phyloP scores from a whole-genome alignment of 179 eudicot species.

The Silene vulgaris region DNA sequence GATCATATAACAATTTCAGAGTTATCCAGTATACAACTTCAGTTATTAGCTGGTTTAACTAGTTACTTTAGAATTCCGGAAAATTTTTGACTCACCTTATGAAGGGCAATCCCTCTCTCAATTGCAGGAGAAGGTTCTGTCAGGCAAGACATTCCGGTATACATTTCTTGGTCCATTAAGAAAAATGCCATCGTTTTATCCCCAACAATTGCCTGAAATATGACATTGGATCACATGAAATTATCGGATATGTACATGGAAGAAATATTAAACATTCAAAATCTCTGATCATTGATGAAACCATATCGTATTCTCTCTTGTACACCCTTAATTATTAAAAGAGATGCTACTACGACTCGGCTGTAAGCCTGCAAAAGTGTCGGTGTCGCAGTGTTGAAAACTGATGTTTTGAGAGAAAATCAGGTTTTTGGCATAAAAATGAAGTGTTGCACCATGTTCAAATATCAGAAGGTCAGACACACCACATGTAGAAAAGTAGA shows the following conservation, averaged over 20 bases:
- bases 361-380: too few relatives aligned
- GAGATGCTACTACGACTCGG: neutral
- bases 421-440: neutral
- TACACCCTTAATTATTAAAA: neutral
- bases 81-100: constrained; percentile 49
- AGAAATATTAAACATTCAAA: neutral
- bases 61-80: neutral
- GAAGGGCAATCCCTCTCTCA: constrained; percentile 94
- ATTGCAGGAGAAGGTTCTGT: constrained; percentile 61
- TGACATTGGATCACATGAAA: constrained; percentile 2
- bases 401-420: too few relatives aligned
- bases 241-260: neutral
- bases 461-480: neutral
- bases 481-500: neutral
- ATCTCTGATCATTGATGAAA: neutral
- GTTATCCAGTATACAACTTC: neutral
- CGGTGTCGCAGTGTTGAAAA: too few relatives aligned
- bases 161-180: constrained; percentile 96
- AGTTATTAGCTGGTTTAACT: neutral
- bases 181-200: constrained; percentile 87
- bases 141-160: constrained; percentile 85
- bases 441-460: neutral
- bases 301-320: neutral
- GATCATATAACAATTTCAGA: neutral
- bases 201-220: constrained; percentile 77